Percentiles rank a stretch among this genome's conserved stretches.
phyloP scores from a whole-genome alignment of 78 protist genomes.

The Dictyostelium capitatum region DNA sequence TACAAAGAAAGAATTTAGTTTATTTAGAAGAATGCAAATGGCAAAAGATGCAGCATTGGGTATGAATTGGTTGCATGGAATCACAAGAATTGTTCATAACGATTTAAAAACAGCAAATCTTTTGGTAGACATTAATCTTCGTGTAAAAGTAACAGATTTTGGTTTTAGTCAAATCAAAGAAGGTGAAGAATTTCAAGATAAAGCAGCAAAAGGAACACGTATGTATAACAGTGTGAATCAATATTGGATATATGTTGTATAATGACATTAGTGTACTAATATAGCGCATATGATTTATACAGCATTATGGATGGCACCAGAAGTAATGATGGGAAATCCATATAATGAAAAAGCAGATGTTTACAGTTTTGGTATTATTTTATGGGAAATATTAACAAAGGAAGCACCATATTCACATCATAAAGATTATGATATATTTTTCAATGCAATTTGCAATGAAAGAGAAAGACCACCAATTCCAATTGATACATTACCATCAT shows the following conservation, averaged over 20 bases:
- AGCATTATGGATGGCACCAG: constrained; percentile 88
- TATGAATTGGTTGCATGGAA: constrained; percentile 90
- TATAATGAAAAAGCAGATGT: constrained; percentile 85
- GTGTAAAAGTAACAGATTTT: constrained; percentile 80
- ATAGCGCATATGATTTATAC: neutral
- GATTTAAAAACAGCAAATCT: constrained; percentile 81
- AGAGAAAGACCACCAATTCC: constrained; percentile 82
- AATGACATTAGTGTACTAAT: neutral
- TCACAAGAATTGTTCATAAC: constrained; percentile 79
- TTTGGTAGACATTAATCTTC: constrained; percentile 73
- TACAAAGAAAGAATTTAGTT: constrained; percentile 58
- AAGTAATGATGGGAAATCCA: constrained; percentile 86
- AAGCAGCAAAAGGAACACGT: constrained; percentile 83
- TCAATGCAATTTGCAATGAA: constrained; percentile 76
- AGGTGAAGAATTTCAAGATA: constrained; percentile 80
- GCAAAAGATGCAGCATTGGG: constrained; percentile 86
- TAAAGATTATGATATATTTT: constrained; percentile 76
- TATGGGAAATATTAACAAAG: constrained; percentile 82
- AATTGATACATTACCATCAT: constrained; percentile 55
- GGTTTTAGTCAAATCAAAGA: constrained; percentile 83
- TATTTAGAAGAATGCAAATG: constrained; percentile 82
- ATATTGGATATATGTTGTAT: neutral
- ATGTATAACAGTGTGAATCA: neutral
- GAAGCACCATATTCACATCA: constrained; percentile 82
- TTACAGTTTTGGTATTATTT: constrained; percentile 83